Conservation (phyloP, 176 grass and related monocot species). For the Oryza glumipatula region DNA sequence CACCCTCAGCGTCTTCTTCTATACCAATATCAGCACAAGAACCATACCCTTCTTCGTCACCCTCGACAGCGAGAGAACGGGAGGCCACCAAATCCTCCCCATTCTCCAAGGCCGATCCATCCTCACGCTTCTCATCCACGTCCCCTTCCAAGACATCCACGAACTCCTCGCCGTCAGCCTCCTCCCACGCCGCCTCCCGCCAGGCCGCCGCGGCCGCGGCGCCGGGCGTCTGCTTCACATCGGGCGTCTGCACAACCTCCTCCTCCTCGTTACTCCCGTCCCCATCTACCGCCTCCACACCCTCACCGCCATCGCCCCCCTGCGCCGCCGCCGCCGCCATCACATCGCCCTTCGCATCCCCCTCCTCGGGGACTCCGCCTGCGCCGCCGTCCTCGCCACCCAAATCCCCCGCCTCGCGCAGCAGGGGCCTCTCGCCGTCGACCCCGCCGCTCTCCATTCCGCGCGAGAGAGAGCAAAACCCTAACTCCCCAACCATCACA, state of each 20-base stretch:
- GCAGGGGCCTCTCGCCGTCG: background rate
- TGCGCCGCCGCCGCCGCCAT: background rate
- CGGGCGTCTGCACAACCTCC: background rate
- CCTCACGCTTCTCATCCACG: background rate
- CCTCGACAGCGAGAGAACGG: background rate
- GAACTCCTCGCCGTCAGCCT: constrained; percentile 5
- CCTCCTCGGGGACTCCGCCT: constrained; percentile 42
- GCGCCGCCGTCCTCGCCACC: constrained; percentile 8
- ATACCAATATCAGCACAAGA: background rate
- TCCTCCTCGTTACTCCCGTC: background rate
- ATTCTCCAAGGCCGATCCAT: background rate
- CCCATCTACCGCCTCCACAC: background rate
- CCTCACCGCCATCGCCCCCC: constrained; percentile 1
- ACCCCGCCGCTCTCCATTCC: constrained; percentile 43
- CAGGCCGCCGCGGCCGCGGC: background rate
- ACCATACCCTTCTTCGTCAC: background rate
- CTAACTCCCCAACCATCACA: constrained; percentile 30
- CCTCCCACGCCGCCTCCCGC: constrained; percentile 6
- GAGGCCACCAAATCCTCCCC: background rate
- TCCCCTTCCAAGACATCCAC: constrained; percentile 9
- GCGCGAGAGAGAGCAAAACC: constrained; percentile 25
- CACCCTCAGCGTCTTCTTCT: background rate
- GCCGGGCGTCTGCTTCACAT: background rate
- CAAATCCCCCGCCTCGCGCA: constrained; percentile 28
- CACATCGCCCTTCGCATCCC: background rate